Evolutionary conservation across 352 stramenopile species (phyloP), one percentile per base, ranked within the genome.

Genomic region (Globisporangium canariense): DNA sequence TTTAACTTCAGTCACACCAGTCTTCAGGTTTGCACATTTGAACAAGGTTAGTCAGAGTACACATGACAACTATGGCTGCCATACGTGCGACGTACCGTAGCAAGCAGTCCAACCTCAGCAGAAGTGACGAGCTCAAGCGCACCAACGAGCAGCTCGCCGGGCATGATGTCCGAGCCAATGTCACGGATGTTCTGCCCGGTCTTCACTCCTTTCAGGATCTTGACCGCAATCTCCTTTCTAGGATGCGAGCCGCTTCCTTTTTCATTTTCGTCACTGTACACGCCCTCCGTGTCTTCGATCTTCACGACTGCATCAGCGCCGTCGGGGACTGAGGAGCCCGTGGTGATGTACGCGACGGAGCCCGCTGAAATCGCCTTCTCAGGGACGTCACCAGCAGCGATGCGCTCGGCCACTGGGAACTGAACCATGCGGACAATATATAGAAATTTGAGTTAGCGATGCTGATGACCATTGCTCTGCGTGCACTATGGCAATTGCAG

Each of bases 341-440:
- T 99, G n/a, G 96, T 98, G 52, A 99, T 94, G 76, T 98, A 99
- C 38, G 76, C 65, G 34, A 94, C 86, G 63, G 90, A 67, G 3
- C 77, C 81, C 7, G 77, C 3, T 13, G 61, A 55, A 20, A 95
- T 75, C 3, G 67, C 40, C 46, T 60, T 77, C 4, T 59, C 50
- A 0, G 84, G 85, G 20, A 76, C 58, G n/a, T 82, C 67, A 4
- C 87, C 89, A 7, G 89, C 89, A 1, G 79, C 77, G 50, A 96
- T 91, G 10, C 85, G 76, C 18, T 88, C 75, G 3, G 83, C 55
- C 6, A 96, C 74, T 38, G 77, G 69, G 40, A 89, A 96, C 79
- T 92, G 25, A n/a, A 22, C 47, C 28, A n/a, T 14, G 38, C 34
- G n/a, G 1, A n/a, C 18, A 6, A n/a, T 10, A 50, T 0, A 49